Evolutionary conservation across 768 basidiomycete genomes (phyloP), one percentile per base, ranked within the genome.

Genomic region (Auricularia cornea): DNA sequence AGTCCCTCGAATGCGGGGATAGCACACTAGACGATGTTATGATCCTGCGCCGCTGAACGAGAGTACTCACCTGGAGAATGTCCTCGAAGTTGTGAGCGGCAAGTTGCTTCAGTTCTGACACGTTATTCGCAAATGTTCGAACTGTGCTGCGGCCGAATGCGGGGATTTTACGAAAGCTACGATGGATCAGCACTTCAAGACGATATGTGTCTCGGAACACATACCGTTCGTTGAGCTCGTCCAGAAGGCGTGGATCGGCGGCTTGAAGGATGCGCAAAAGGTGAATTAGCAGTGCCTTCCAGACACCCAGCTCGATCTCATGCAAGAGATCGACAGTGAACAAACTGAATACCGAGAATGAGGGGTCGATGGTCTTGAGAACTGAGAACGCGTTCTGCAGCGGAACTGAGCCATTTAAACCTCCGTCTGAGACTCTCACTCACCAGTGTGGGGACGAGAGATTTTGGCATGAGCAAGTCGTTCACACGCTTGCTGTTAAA

Each of bases 331-430:
- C 77, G 0, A 70, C 68, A 0, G 72, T 66, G 0, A 80, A 69
- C 14, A 74, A 68, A 0, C 1, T 28, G 59, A 65, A 76, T 71
- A 30, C 40, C 76, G 64, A 29, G 71, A 72, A 3, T 68, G 69
- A 20, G 71, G 38, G 2, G 26, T 5, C 6, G 56, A 20, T 1
- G 75, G 63, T 0, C 62, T 61, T 12, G 44, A 48, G 44, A 1
- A 67, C 40, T 0, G 72, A 71, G 61, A 79, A 79, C 0, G 76
- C 72, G 64, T 77, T 80, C 77, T 80, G n/a, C n/a, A n/a, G n/a
- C n/a, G n/a, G n/a, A n/a, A n/a, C n/a, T n/a, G n/a, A n/a, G n/a
- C n/a, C n/a, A n/a, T n/a, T n/a, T n/a, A n/a, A n/a, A n/a, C n/a
- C n/a, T n/a, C n/a, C n/a, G n/a, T n/a, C n/a, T n/a, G n/a, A n/a